phyloP scores from a whole-genome alignment of 306 rosid species.

The Dryas drummondii region DNA sequence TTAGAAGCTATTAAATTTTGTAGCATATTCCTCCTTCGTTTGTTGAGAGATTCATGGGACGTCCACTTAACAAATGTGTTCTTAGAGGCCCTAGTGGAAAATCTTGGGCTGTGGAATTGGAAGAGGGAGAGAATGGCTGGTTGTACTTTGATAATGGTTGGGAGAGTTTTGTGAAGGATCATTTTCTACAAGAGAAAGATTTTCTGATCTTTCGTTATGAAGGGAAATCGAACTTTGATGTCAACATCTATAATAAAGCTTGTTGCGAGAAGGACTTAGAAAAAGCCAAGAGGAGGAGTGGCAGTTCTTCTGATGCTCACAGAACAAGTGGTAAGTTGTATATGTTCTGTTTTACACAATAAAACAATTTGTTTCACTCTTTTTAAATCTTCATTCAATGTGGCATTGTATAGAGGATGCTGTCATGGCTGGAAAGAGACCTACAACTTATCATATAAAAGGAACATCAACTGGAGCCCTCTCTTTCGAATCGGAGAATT shows the following conservation, averaged over 20 bases:
- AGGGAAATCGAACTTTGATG: constrained; percentile 6
- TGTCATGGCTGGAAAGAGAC: neutral
- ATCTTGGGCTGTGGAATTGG: constrained; percentile 9
- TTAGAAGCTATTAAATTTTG: neutral
- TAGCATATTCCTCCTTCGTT: constrained; percentile 1
- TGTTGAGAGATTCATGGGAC: neutral
- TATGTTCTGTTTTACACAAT: no score
- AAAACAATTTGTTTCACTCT: neutral
- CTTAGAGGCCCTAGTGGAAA: neutral
- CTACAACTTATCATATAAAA: neutral
- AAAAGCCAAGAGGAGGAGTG: neutral
- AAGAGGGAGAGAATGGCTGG: neutral
- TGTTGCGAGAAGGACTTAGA: constrained; percentile 13
- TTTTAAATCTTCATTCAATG: neutral
- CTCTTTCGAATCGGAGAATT: neutral
- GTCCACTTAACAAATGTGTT: neutral
- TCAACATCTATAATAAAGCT: constrained; percentile 8
- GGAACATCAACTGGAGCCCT: neutral
- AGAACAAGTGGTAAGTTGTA: neutral
- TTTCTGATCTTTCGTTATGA: constrained; percentile 8
- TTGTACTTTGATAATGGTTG: constrained; percentile 20
- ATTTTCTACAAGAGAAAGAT: constrained; percentile 1
- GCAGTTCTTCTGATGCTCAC: neutral
- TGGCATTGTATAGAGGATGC: neutral
- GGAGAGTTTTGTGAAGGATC: constrained; percentile 19